Base-by-base conservation (phyloP, 1,284 basidiomycete species). In the Mycena sp. region DNA sequence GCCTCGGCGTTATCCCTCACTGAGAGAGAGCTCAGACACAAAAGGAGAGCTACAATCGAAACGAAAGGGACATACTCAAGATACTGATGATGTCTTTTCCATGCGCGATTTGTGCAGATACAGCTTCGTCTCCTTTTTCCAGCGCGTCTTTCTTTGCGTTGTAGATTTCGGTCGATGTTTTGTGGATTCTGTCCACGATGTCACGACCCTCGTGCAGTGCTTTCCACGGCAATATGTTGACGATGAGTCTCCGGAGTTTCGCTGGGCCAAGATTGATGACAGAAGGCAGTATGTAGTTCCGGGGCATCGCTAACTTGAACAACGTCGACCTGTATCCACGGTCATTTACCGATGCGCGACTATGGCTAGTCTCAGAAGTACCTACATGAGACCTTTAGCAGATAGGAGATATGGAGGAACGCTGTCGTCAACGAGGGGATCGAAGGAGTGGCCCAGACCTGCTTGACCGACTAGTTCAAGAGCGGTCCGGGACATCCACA, bases 31-130 rank as follows among this genome's bases (percentile, higher is more conserved):
- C 17, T 59, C 5, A 59, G 49, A n/a, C n/a, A n/a, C n/a, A 16
- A 23, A 21, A 28, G 3, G 21, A 11, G 1, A 9, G n/a, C 29
- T 21, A 5, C 12, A 11, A 35, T 7, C 17, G 10, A 12, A 26
- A 12, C 23, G 17, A 29, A 9, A 14, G n/a, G 4, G 3, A 23
- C n/a, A 40, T 65, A 81, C 82, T 73, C 12, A 85, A 68, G 53
- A 81, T 76, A 58, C 81, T 84, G 53, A 85, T 76, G 45, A 85
- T 78, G 69, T 85, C 83, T 50, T 81, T 82, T 19, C 78, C 80
- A 35, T 64, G n/a, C 2, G 75, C 77, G 32, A 79, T 65, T 50
- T 81, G 74, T 17, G 77, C 73, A 30, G 81, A 76, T 0, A 78
- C 79, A 26, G 65, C 68, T 6, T 84, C 60, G 1, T 77, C 77